Conservation (phyloP, 495 filamentous ascomycete species). For the Bathelium albidoporum region DNA sequence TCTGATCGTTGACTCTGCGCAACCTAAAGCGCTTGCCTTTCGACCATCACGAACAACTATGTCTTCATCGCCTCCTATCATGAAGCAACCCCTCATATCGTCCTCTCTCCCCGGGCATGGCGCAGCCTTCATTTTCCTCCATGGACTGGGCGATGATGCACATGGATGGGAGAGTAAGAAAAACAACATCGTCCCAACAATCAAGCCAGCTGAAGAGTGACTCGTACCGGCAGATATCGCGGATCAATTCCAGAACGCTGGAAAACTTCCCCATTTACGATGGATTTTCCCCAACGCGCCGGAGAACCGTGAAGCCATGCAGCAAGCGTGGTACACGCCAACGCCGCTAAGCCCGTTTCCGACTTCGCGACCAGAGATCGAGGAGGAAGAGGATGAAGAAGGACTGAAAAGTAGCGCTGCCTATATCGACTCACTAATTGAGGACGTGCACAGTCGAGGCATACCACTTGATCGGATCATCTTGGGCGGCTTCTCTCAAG, state of each 20-base stretch:
- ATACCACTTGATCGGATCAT: constrained; percentile 31
- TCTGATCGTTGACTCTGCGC: background rate
- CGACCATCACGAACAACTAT: background rate
- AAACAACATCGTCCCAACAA: background rate
- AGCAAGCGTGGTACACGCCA: constrained; percentile 34
- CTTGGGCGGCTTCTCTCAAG: constrained; percentile 37
- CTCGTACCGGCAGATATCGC: constrained; percentile 19
- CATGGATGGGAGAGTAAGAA: constrained; percentile 30
- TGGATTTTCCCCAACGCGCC: constrained; percentile 38
- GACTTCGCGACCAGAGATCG: constrained; percentile 22
- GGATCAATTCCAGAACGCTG: constrained; percentile 33
- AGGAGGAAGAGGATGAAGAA: constrained; percentile 29
- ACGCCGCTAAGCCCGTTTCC: constrained; percentile 29
- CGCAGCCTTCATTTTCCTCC: constrained; percentile 37
- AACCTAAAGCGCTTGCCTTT: background rate
- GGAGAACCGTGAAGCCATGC: constrained; percentile 31
- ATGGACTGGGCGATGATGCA: constrained; percentile 37
- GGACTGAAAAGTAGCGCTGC: constrained; percentile 29
- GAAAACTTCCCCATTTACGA: constrained; percentile 31
- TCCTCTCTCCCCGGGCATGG: constrained; percentile 24
- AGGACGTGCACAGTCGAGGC: constrained; percentile 28
- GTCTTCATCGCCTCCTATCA: constrained; percentile 23
- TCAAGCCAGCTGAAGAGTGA: background rate
- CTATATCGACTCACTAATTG: constrained; percentile 33
- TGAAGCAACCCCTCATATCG: constrained; percentile 21